Evolutionary conservation across 2,329 filamentous ascomycete genomes (phyloP).

Genomic region (Hirsutella rhossiliensis): DNA sequence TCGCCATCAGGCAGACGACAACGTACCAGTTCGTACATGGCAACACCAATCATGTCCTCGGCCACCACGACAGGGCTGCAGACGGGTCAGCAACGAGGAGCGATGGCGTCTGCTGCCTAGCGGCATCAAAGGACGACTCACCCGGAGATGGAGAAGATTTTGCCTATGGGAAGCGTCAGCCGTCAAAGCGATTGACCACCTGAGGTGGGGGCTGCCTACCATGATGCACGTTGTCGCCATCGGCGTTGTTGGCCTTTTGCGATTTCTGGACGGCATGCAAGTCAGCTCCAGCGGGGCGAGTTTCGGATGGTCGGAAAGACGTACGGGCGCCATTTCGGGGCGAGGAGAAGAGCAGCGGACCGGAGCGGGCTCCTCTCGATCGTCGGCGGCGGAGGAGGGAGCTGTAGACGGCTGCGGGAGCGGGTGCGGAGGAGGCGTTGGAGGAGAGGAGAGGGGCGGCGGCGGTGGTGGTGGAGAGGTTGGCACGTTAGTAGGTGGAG

Average conservation of each 20-base stretch:
- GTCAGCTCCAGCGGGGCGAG: conserved; percentile 9
- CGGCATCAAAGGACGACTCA: conserved; percentile 22
- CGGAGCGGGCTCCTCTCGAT: conserved; percentile 12
- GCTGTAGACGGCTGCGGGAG: conserved; percentile 14
- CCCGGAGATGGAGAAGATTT: conserved; percentile 53
- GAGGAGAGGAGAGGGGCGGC: conserved; percentile 12
- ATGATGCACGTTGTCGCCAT: conserved; percentile 23
- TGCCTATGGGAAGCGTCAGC: conserved; percentile 30
- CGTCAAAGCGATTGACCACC: background rate
- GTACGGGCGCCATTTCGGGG: conserved; percentile 44
- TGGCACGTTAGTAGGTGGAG: conserved; percentile 19
- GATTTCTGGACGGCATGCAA: conserved; percentile 1
- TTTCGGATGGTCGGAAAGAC: conserved; percentile 16
- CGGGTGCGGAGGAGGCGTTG: conserved; percentile 15
- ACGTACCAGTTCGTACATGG: conserved; percentile 96
- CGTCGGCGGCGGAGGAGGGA: conserved; percentile 15
- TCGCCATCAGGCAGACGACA: background rate
- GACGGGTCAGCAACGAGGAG: conserved; percentile 8
- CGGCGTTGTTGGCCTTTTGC: conserved; percentile 22
- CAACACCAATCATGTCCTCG: conserved; percentile 97
- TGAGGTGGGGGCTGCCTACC: conserved; percentile 21
- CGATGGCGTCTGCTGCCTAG: background rate
- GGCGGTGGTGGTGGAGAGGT: conserved; percentile 27
- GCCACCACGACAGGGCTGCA: conserved; percentile 81
- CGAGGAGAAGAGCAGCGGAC: conserved; percentile 17